Evolutionary conservation across 805 yeast genomes (phyloP), one percentile per base, ranked within the genome.

Genomic region (Yarrowia sp.): DNA sequence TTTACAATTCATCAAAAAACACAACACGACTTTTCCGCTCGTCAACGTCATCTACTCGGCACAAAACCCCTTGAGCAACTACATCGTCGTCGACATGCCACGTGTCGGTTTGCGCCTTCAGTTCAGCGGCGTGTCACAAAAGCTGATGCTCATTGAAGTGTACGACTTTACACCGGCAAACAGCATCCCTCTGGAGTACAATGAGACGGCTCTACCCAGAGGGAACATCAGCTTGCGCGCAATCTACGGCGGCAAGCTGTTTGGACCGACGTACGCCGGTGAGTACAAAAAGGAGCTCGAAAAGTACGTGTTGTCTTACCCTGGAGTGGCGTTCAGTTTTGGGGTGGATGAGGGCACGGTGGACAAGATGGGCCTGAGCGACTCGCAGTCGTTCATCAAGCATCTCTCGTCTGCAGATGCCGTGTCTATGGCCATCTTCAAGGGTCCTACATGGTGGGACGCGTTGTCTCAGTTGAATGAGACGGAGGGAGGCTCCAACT

Each of bases 31-130:
- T 15, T 55, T 55, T 9, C 61, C 61, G 4, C 45, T 39, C 0
- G 61, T 55, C 36, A 55, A 55, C 33, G 61, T 55, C 61, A 55
- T 55, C 47, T 55, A 55, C 31, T 55, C 61, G 61, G n/a, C 45
- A 4, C 61, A 55, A n/a, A 55, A 32, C 17, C 61, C 61, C 8
- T 47, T 55, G 8, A 36, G 10, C 22, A 55, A 55, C 38, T 55
- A 39, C 38, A 32, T 55, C 5, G 47, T 55, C 4, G 45, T 31
- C 8, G 45, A 39, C 17, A 31, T 55, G 47, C 31, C 45, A 17
- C 45, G 61, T 31, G 61, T 41, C 28, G 61, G 61, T 4, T 11
- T 55, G 15, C 28, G 47, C 4, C 8, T 55, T n/a, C 47, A 39
- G 28, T 55, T 55, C 31, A 36, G 38, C 8, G 61, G 61, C 7